Percentiles rank a stretch among this genome's conserved stretches.
Conservation (phyloP, 441 rosid genomes). For the Brassica balearica region DNA sequence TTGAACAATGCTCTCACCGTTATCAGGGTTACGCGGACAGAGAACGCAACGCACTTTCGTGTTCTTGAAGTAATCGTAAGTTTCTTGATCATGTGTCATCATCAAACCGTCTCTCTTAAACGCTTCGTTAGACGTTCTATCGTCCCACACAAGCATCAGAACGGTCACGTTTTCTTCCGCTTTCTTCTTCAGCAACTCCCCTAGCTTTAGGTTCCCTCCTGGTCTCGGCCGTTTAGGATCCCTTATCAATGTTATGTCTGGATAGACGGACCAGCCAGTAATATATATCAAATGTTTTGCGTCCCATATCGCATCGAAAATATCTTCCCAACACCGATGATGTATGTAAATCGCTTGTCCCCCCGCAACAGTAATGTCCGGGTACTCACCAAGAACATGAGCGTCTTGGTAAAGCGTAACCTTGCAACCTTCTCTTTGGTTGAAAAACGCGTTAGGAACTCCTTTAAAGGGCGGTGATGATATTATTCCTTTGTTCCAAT, state of each 20-base stretch:
- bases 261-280: constrained; percentile 62
- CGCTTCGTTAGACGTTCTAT: constrained; percentile 50
- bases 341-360: constrained; percentile 38
- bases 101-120: constrained; percentile 57
- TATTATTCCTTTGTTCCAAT: constrained; percentile 58
- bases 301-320: constrained; percentile 52
- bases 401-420: constrained; percentile 73
- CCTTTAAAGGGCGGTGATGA: constrained; percentile 40
- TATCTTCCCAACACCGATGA: constrained; percentile 69
- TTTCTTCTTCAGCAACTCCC: constrained; percentile 55
- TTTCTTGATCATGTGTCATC: constrained; percentile 62
- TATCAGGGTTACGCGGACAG: constrained; percentile 56
- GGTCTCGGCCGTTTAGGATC: constrained; percentile 46
- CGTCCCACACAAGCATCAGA: constrained; percentile 70
- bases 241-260: constrained; percentile 51
- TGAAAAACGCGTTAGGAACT: constrained; percentile 53
- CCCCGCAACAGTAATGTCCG: constrained; percentile 13
- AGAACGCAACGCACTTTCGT: constrained; percentile 56
- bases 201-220: constrained; percentile 42
- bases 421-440: constrained; percentile 56
- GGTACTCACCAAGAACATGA: constrained; percentile 48
- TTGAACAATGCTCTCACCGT: constrained; percentile 40
- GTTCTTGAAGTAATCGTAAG: constrained; percentile 48
- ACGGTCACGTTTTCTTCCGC: constrained; percentile 57
- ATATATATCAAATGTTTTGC: constrained; percentile 62